Conservation (phyloP, 2,329 filamentous ascomycete species). For the Stemphylium lycopersici region DNA sequence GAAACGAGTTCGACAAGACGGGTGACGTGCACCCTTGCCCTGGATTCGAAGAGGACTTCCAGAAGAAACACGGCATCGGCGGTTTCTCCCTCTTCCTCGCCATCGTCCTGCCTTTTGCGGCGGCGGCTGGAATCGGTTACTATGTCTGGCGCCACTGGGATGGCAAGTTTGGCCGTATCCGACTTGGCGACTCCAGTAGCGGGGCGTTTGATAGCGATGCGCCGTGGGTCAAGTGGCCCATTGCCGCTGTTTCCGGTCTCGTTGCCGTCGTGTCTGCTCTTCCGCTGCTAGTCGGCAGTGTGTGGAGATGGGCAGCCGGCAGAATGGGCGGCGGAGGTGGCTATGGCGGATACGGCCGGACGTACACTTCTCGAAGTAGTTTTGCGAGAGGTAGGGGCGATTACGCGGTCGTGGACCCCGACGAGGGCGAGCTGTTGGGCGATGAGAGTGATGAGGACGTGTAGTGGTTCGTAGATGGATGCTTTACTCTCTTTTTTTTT, state of each 20-base stretch:
- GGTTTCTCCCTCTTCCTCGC: conserved; percentile 84
- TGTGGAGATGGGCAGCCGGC: conserved; percentile 70
- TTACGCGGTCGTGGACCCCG: conserved; percentile 86
- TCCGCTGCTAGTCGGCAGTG: conserved; percentile 72
- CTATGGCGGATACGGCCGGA: conserved; percentile 46
- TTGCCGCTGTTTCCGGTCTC: conserved; percentile 54
- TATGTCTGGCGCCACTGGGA: conserved; percentile 86
- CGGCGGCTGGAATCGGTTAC: conserved; percentile 77
- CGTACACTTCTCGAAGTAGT: conserved; percentile 86
- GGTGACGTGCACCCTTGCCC: conserved; percentile 69
- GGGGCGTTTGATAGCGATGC: conserved; percentile 66
- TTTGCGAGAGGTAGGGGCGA: conserved; percentile 88
- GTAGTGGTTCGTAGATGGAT: conserved; percentile 36
- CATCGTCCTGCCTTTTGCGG: conserved; percentile 73
- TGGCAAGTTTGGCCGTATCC: conserved; percentile 86
- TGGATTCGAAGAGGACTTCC: conserved; percentile 81
- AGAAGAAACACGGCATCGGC: conserved; percentile 71
- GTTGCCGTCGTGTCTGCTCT: conserved; percentile 62
- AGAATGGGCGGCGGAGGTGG: conserved; percentile 58
- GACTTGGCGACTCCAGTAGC: conserved; percentile 71
- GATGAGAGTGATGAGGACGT: conserved; percentile 94
- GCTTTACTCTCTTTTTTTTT: background rate
- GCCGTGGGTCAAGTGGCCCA: conserved; percentile 79
- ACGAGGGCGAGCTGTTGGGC: conserved; percentile 91
- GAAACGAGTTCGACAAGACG: conserved; percentile 74